Percentiles rank a stretch among this genome's conserved stretches.
Evolutionary conservation across 2,329 filamentous ascomycete species (phyloP).

Genomic region (Colletotrichum navitas): DNA sequence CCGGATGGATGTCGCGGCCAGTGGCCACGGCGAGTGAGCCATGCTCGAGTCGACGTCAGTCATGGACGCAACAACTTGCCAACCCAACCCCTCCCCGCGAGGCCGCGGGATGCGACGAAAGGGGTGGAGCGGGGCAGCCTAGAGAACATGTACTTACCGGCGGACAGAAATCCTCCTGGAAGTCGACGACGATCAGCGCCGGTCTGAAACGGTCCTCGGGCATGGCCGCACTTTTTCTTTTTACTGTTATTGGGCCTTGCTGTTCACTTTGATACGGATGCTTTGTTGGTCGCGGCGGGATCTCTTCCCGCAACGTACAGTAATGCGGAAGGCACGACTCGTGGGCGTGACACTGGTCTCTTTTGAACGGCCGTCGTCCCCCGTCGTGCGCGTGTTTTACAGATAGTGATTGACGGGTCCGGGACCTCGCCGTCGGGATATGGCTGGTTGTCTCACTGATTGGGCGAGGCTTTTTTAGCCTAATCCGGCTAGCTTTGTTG

Average conservation of each 20-base stretch:
- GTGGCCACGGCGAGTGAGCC: conserved; percentile 86
- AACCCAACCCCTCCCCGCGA: not conserved
- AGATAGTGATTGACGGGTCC: not conserved
- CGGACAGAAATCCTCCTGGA: conserved; percentile 96
- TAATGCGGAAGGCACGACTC: not conserved
- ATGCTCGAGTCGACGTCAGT: conserved; percentile 63
- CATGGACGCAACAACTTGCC: not conserved
- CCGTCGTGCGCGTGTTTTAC: not conserved
- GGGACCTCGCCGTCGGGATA: not conserved
- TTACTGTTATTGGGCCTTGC: not conserved
- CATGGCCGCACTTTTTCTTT: conserved; percentile 41
- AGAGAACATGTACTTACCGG: conserved; percentile 70
- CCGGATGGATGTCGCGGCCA: conserved; percentile 76
- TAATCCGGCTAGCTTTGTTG: too few species aligned
- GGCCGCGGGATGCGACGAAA: conserved; percentile 25
- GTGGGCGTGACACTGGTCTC: not conserved
- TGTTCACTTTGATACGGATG: not conserved
- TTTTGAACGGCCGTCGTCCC: not conserved
- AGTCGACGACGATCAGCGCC: conserved; percentile 80
- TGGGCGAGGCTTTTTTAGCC: too few species aligned
- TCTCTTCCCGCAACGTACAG: not conserved
- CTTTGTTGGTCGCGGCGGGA: not conserved
- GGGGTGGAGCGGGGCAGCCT: conserved; percentile 6
- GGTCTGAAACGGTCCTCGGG: conserved; percentile 55
- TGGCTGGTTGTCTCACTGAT: too few species aligned